Base-by-base conservation (phyloP, 2,329 filamentous ascomycete species). In the Fonsecaea erecta region DNA sequence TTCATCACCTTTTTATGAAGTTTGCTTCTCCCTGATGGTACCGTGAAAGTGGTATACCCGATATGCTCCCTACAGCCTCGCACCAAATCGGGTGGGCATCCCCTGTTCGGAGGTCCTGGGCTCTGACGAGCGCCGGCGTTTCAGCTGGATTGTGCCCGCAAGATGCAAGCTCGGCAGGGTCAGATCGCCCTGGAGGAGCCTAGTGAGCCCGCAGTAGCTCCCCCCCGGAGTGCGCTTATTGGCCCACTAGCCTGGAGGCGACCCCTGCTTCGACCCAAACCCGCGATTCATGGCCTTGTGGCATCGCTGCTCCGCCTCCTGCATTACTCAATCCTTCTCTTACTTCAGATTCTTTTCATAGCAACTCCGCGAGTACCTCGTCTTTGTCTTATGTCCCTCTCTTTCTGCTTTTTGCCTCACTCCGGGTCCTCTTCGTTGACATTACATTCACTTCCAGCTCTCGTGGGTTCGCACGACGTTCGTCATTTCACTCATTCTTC, bases 281-380 rank as follows among this genome's bases (percentile, higher is more conserved):
- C 57, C 46, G 32, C 51, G 30, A 21, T 43, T 30, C 28, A 16
- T 37, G 59, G 52, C 60, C 60, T 62, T 55, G 60, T 46, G 11
- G 32, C 37, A n/a, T 48, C 24, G 43, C 12, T 55, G 52, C 65
- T 67, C 62, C 52, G 65, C 65, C 65, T 67, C 64, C 55, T 60
- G 46, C 59, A 48, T 63, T 60, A 60, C 53, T 59, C 53, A 30
- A 62, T 48, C 54, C 55, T n/a, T 63, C 53, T 48, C 57, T 60
- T 28, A 52, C 43, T 37, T 51, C 28, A 37, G 57, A 16, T 60
- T 51, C 57, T 60, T 60, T 52, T 53, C 59, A 61, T 61, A 61
- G 59, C 51, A 60, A 40, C 24, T n/a, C 48, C 26, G 52, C 59
- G 16, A 58, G 37, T 48, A 6, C 26, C 24, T 58, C 24, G 30